Conservation (phyloP, 2,329 filamentous ascomycete species). For the Leptodontidium sp. region DNA sequence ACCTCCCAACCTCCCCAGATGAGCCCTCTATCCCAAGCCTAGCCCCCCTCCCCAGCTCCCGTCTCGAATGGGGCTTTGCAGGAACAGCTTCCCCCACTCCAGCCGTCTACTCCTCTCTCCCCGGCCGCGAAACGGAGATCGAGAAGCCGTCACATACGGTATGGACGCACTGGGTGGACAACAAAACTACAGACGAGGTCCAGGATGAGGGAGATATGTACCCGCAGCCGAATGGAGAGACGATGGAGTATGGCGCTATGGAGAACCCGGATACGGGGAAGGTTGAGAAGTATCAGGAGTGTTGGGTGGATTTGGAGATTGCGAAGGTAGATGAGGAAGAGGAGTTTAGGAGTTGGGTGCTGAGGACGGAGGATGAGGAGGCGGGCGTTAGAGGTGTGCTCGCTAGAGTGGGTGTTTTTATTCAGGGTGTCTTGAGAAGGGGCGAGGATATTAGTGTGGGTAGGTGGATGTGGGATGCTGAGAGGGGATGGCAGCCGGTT, state of each 20-base stretch:
- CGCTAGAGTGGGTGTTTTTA: constrained; percentile 35
- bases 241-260: constrained; percentile 45
- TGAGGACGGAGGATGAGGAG: constrained; percentile 26
- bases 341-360: constrained; percentile 35
- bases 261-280: constrained; percentile 42
- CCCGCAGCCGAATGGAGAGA: constrained; percentile 36
- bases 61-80: constrained; percentile 46
- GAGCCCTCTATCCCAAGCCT: constrained; percentile 19
- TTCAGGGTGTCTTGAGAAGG: constrained; percentile 37
- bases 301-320: constrained; percentile 45
- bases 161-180: constrained; percentile 44
- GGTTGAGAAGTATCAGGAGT: constrained; percentile 46
- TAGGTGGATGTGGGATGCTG: constrained; percentile 35
- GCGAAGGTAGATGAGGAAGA: constrained; percentile 25
- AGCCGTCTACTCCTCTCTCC: constrained; percentile 23
- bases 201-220: constrained; percentile 47
- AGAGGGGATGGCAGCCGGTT: constrained; percentile 26
- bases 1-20: constrained; percentile 24
- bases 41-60: constrained; percentile 25
- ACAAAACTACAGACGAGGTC: constrained; percentile 38
- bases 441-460: constrained; percentile 31
- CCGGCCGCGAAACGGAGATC: constrained; percentile 7
- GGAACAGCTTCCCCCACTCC: constrained; percentile 33
- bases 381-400: constrained; percentile 32
- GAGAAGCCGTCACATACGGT: constrained; percentile 38